Percentiles rank a stretch among this genome's conserved stretches.
Conservation (phyloP, 768 basidiomycete genomes). For the Suillus plorans region DNA sequence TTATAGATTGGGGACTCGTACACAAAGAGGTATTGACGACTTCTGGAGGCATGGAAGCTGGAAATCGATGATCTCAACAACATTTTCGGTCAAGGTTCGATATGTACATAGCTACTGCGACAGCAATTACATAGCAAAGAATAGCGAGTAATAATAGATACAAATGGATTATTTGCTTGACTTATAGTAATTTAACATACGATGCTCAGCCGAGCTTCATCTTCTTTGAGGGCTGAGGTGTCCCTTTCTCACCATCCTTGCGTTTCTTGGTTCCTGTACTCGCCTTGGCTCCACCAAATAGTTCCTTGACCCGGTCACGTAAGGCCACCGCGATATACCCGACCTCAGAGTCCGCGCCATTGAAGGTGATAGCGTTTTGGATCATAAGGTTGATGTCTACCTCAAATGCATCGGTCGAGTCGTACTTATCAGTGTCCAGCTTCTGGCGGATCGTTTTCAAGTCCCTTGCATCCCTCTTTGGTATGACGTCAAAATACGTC, state of each 20-base stretch:
- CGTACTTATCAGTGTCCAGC: slow-evolving; percentile 82
- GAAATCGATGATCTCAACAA: not conserved
- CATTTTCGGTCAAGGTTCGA: not conserved
- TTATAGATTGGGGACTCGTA: not conserved
- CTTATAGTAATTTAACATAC: slow-evolving; percentile 17
- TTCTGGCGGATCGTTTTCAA: slow-evolving; percentile 77
- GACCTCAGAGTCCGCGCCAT: slow-evolving; percentile 80
- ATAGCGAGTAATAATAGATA: slow-evolving; percentile 29
- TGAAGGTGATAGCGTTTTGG: slow-evolving; percentile 86
- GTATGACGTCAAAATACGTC: slow-evolving; percentile 84
- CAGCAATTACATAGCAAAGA: slow-evolving; percentile 31
- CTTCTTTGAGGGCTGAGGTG: slow-evolving; percentile 68
- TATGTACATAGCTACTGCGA: not conserved
- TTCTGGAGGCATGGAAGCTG: not conserved
- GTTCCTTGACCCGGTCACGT: slow-evolving; percentile 52
- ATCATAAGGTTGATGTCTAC: slow-evolving; percentile 88
- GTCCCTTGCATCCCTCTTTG: slow-evolving; percentile 84
- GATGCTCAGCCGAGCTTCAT: slow-evolving; percentile 51
- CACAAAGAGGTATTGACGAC: not conserved
- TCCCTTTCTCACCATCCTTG: slow-evolving; percentile 69
- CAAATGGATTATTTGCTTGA: slow-evolving; percentile 26
- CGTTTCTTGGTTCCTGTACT: slow-evolving; percentile 62
- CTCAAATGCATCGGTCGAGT: slow-evolving; percentile 73
- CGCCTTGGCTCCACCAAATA: slow-evolving; percentile 43
- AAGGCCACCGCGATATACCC: slow-evolving; percentile 56